Conservation (phyloP, 2,329 filamentous ascomycete species). For the Paraphoma chrysanthemicola region DNA sequence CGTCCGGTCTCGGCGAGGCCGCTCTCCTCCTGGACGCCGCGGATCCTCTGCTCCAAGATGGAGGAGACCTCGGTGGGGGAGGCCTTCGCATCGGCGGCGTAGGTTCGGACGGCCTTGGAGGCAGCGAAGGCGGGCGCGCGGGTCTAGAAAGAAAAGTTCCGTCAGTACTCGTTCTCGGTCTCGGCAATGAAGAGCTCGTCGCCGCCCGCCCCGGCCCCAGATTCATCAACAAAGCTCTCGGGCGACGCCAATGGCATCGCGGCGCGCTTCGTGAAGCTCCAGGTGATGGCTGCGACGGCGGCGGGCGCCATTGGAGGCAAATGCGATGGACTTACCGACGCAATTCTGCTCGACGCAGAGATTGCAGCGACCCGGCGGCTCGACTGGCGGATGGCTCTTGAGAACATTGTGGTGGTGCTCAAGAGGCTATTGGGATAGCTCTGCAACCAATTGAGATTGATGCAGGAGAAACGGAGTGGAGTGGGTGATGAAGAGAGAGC, state of each 20-base stretch:
- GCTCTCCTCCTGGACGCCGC: constrained; percentile 96
- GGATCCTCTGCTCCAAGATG: constrained; percentile 98
- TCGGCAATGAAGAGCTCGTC: constrained; percentile 43
- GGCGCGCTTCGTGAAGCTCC: constrained; percentile 41
- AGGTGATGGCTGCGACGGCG: constrained; percentile 37
- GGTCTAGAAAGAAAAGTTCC: constrained; percentile 67
- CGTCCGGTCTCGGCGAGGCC: constrained; percentile 97
- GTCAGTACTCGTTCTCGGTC: constrained; percentile 54
- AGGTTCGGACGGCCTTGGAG: constrained; percentile 72
- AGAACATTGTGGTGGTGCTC: constrained; percentile 78
- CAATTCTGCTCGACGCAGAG: constrained; percentile 89
- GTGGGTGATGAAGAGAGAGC: constrained; percentile 49
- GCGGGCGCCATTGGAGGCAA: constrained; percentile 51
- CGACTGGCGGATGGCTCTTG: constrained; percentile 97
- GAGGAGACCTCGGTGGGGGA: constrained; percentile 97
- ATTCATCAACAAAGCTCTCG: constrained; percentile 42
- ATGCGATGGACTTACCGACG: constrained; percentile 80
- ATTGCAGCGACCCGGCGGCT: constrained; percentile 93
- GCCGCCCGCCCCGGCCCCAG: constrained; percentile 23
- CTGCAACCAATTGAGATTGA: constrained; percentile 55
- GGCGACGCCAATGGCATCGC: constrained; percentile 47
- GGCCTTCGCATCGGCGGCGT: constrained; percentile 93
- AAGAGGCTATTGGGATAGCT: constrained; percentile 50
- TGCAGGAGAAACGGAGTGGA: constrained; percentile 49
- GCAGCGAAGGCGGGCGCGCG: constrained; percentile 83